A percentile compares a stretch with the other conserved stretches of the same genome.
Evolutionary conservation across 768 basidiomycete genomes (phyloP).

Genomic region (Lactifluus echinatus): DNA sequence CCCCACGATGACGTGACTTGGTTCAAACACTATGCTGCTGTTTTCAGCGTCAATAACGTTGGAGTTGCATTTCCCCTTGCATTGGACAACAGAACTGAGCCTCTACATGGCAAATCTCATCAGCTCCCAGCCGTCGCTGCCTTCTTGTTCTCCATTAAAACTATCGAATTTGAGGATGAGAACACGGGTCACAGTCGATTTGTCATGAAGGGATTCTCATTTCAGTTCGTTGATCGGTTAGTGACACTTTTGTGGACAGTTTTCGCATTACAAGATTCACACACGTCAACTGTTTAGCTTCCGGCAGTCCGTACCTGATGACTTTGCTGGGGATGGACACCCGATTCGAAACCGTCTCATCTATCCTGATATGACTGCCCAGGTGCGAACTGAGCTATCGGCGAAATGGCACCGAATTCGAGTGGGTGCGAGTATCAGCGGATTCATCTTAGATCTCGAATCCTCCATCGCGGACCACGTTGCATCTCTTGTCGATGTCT

Average conservation of each 20-base stretch:
- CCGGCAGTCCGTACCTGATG: slow-evolving; percentile 56
- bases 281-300: slow-evolving; percentile 43
- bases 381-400: slow-evolving; percentile 50
- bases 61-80: slow-evolving; percentile 88
- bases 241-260: slow-evolving; percentile 18
- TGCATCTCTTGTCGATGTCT: slow-evolving; percentile 79
- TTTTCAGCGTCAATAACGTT: slow-evolving; percentile 52
- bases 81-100: slow-evolving; percentile 47
- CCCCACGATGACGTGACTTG: slow-evolving; percentile 33
- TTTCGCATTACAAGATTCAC: slow-evolving; percentile 1
- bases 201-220: slow-evolving; percentile 59
- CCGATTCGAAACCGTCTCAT: slow-evolving; percentile 60
- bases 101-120: slow-evolving; percentile 34
- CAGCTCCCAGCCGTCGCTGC: slow-evolving; percentile 53
- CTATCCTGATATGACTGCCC: slow-evolving; percentile 76
- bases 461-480: slow-evolving; percentile 69
- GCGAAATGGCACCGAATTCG: slow-evolving; percentile 44
- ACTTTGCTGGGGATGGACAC: slow-evolving; percentile 67
- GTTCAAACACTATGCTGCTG: slow-evolving; percentile 48
- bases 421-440: slow-evolving; percentile 65
- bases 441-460: slow-evolving; percentile 80
- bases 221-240: slow-evolving; percentile 80
- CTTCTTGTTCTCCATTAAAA: slow-evolving; percentile 76
- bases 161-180: slow-evolving; percentile 62
- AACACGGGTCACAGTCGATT: slow-evolving; percentile 75